Base-by-base conservation (phyloP, 176 grass and related monocot species). In the Zoysia japonica region DNA sequence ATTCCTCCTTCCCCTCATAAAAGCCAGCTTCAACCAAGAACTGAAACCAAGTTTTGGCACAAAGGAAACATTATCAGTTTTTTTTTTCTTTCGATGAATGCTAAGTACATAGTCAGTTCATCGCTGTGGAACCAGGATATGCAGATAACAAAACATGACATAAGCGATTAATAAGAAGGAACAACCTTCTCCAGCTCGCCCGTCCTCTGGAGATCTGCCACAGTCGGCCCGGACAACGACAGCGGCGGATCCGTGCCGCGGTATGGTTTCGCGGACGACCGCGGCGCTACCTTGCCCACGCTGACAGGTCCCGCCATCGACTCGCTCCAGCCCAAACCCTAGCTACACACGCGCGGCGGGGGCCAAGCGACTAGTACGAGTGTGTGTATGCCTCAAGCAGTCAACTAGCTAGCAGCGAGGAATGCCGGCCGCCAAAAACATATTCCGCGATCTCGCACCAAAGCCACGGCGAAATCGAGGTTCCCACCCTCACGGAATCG, bases 1-100 rank as follows among this genome's bases (percentile, higher is more conserved):
- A 74, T 82, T 98, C 90, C 78, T 94, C 90, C 41, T 83, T 74
- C 43, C 78, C 86, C 80, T 94, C 95, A 15, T 94, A 92, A 61
- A 98, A 86, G 37, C 88, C 88, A n/a, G 67, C 78, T 37, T 92
- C 88, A 67, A 89, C 78, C 88, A 98, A 79, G 70, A 94, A 86
- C 92, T 94, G 82, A 35, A 55, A 68, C 38, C 20, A 57, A 41
- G 46, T 70, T 72, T 35, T 20, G 46, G 68, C 47, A 62, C 14
- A 20, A 17, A 37, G 17, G 14, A 15, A 65, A 16, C 14, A 7
- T 62, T 60, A 71, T 55, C 15, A 55, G 52, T 5, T 55, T 17
- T 3, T 14, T 28, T 28, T 28, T 28, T 28, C 28, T 28, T 28
- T 28, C 28, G 52, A 55, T 14, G 52, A 9, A 57, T 19, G 17